Conservation (phyloP, 371 early-diverging fungal genomes). For the Apophysomyces trapeziformis region DNA sequence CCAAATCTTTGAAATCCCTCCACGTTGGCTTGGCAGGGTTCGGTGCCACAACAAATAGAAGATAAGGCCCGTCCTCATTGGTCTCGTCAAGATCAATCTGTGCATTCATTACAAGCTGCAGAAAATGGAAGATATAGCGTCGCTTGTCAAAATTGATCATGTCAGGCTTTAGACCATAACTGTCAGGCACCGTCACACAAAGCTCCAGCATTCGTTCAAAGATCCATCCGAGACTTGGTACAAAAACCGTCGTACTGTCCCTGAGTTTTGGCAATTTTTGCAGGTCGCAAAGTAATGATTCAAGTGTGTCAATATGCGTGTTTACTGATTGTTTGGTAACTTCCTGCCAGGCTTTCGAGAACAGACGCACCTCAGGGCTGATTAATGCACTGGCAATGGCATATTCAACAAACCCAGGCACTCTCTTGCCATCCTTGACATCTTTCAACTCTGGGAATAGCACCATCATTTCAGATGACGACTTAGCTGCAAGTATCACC, state of each 20-base stretch:
- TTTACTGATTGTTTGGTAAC: constrained; percentile 53
- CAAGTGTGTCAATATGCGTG: constrained; percentile 65
- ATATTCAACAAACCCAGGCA: constrained; percentile 81
- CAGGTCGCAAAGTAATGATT: constrained; percentile 30
- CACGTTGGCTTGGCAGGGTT: constrained; percentile 27
- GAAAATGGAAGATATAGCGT: constrained; percentile 65
- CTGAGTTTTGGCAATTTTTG: constrained; percentile 1
- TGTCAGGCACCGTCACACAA: constrained; percentile 50
- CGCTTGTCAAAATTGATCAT: constrained; percentile 77
- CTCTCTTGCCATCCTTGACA: constrained; percentile 24
- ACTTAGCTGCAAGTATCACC: constrained; percentile 60
- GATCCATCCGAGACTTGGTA: constrained; percentile 60
- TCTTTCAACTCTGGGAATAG: constrained; percentile 40
- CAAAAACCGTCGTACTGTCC: constrained; percentile 23
- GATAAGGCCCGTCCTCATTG: constrained; percentile 5
- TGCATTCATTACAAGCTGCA: constrained; percentile 56
- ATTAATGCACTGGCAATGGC: constrained; percentile 77
- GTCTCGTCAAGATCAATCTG: constrained; percentile 36
- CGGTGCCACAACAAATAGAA: constrained; percentile 34
- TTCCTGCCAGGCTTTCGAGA: constrained; percentile 72
- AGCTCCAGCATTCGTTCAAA: constrained; percentile 57
- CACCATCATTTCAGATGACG: constrained; percentile 37
- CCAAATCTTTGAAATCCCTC: constrained; percentile 44
- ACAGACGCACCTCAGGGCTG: constrained; percentile 78
- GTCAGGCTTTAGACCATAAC: constrained; percentile 41